phyloP scores from a whole-genome alignment of 1,284 basidiomycete genomes.

The Abortiporus biennis region DNA sequence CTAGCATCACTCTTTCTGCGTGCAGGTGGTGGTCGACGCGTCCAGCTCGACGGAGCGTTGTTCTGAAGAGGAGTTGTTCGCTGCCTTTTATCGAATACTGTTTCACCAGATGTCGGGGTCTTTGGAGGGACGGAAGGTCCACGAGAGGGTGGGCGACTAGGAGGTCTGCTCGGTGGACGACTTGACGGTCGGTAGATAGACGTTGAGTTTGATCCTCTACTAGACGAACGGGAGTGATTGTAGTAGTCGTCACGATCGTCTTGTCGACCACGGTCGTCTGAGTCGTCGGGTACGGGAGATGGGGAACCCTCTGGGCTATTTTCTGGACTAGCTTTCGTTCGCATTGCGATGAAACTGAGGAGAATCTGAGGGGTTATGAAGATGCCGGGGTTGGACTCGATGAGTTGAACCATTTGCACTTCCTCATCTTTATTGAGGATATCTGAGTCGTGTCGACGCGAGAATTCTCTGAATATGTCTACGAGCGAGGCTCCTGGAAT shows the following conservation, averaged over 20 bases:
- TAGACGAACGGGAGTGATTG: conserved; percentile 48
- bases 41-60: conserved; percentile 69
- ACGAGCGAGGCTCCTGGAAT: conserved; percentile 64
- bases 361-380: conserved; percentile 64
- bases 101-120: conserved; percentile 38
- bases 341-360: conserved; percentile 57
- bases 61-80: conserved; percentile 53
- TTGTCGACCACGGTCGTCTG: conserved; percentile 21
- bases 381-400: conserved; percentile 54
- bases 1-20: conserved; percentile 67
- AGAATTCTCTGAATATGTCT: conserved; percentile 58
- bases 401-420: conserved; percentile 45
- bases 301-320: conserved; percentile 27
- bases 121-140: conserved; percentile 32
- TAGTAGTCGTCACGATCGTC: conserved; percentile 28
- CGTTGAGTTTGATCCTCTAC: conserved; percentile 43
- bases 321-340: conserved; percentile 45
- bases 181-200: conserved; percentile 32
- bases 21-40: conserved; percentile 54
- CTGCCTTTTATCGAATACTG: conserved; percentile 64
- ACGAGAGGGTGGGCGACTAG: conserved; percentile 38
- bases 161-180: conserved; percentile 23
- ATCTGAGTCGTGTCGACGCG: conserved; percentile 47
- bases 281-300: conserved; percentile 12
- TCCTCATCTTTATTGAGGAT: conserved; percentile 56